These are phyloP conservation scores for Torulaspora gathmanii DNA, from an alignment of 805 yeast genomes.

Conservation along the genomic window DNA sequence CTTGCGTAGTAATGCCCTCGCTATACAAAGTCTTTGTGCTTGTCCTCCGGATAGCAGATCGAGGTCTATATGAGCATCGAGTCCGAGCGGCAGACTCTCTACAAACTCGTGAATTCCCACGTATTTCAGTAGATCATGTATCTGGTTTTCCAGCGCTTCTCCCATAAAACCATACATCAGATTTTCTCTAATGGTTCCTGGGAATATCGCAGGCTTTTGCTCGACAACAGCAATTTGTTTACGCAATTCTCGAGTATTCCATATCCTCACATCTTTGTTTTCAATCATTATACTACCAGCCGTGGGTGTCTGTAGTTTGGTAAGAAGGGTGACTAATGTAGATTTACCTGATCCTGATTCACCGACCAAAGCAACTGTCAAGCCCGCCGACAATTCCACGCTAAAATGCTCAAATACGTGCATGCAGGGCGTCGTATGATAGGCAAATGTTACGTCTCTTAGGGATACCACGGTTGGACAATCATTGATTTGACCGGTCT, in stretches of 20 bases:
- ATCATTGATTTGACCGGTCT: neutral
- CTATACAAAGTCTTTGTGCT: conserved; percentile 77
- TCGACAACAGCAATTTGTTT: conserved; percentile 61
- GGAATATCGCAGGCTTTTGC: conserved; percentile 68
- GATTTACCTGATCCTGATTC: conserved; percentile 92
- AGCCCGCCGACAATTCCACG: conserved; percentile 42
- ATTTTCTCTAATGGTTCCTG: conserved; percentile 70
- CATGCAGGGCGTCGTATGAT: conserved; percentile 36
- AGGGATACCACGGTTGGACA: conserved; percentile 37
- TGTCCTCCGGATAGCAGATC: conserved; percentile 81
- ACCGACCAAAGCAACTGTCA: conserved; percentile 68
- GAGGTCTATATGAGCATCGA: conserved; percentile 54
- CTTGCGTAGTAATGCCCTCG: conserved; percentile 66
- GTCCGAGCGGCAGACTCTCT: conserved; percentile 48
- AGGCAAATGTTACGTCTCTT: conserved; percentile 45
- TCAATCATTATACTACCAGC: conserved; percentile 42
- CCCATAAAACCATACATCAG: conserved; percentile 51
- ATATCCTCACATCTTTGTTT: conserved; percentile 43
- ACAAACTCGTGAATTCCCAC: conserved; percentile 56
- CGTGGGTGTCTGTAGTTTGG: conserved; percentile 44
- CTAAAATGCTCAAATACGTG: conserved; percentile 41
- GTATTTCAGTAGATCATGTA: conserved; percentile 39
- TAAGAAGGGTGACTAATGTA: conserved; percentile 56
- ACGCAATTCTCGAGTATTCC: conserved; percentile 49
- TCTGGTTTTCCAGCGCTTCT: conserved; percentile 35